phyloP scores from a whole-genome alignment of 495 filamentous ascomycete genomes.

The Aspergillus cavernicola region DNA sequence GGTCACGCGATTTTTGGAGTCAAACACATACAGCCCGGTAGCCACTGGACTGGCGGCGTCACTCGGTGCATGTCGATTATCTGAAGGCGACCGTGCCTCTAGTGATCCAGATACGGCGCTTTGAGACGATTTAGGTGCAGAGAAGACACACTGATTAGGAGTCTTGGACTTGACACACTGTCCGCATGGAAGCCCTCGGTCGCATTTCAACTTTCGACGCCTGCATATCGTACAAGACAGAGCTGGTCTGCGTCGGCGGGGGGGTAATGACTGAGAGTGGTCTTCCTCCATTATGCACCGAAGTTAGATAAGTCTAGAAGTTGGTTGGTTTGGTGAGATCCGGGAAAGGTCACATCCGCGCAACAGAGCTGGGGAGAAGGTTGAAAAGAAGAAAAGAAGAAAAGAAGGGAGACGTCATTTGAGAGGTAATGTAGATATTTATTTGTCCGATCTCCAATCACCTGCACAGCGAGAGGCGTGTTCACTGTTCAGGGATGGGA shows the following conservation, averaged over 20 bases:
- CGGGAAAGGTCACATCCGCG: not conserved
- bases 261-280: constrained; percentile 17
- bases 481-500: too few species aligned
- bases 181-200: constrained; percentile 60
- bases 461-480: not conserved
- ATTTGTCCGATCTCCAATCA: not conserved
- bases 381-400: not conserved
- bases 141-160: constrained; percentile 34
- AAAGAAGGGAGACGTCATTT: not conserved
- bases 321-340: too few species aligned
- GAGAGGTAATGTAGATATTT: not conserved
- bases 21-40: constrained; percentile 39
- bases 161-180: constrained; percentile 56
- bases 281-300: constrained; percentile 1
- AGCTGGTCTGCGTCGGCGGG: constrained; percentile 36
- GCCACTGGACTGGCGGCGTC: constrained; percentile 14
- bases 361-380: not conserved
- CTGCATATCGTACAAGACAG: constrained; percentile 52
- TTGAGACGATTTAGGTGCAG: constrained; percentile 20
- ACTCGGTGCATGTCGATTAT: constrained; percentile 17
- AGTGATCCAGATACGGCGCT: constrained; percentile 14
- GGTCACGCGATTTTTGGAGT: constrained; percentile 33
- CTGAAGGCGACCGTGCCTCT: constrained; percentile 9
- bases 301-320: too few species aligned
- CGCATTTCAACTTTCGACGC: constrained; percentile 66